A percentile compares a stretch with the other conserved stretches of the same genome.
Conservation (phyloP, 2,329 filamentous ascomycete species). For the Aspergillus flavus region DNA sequence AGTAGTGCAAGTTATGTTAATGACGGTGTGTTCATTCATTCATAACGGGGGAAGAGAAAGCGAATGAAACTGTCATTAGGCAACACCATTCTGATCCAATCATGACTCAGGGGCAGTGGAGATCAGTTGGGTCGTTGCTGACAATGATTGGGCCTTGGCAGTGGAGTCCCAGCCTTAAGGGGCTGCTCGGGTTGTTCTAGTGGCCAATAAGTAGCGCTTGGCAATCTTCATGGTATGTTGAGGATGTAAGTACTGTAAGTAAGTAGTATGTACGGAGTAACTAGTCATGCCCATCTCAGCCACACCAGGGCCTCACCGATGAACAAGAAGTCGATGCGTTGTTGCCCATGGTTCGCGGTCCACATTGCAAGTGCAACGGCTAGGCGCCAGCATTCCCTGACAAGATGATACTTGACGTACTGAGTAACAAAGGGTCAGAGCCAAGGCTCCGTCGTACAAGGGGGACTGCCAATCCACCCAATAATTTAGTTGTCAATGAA, state of each 20-base stretch:
- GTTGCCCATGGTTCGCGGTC: background rate
- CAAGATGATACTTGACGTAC: background rate
- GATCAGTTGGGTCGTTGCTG: background rate
- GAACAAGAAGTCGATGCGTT: background rate
- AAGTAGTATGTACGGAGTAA: too few relatives aligned
- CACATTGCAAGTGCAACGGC: background rate
- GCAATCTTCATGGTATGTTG: background rate
- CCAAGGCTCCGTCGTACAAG: constrained; percentile 3
- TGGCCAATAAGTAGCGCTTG: background rate
- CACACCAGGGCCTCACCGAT: background rate
- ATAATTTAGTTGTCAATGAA: constrained; percentile 3
- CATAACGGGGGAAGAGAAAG: background rate
- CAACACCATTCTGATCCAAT: constrained; percentile 9
- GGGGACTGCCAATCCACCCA: background rate
- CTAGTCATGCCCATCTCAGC: background rate
- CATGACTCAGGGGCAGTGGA: constrained; percentile 1
- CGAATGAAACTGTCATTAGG: constrained; percentile 2
- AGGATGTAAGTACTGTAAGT: too few relatives aligned
- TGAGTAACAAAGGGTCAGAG: background rate
- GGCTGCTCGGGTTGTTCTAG: background rate
- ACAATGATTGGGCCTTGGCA: background rate
- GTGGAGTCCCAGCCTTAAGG: constrained; percentile 1
- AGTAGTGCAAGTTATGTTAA: background rate
- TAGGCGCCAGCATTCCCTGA: constrained; percentile 1
- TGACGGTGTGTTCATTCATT: background rate